Evolutionary conservation across 768 basidiomycete species (phyloP).

Genomic region (Cystobasidium onofrii): DNA sequence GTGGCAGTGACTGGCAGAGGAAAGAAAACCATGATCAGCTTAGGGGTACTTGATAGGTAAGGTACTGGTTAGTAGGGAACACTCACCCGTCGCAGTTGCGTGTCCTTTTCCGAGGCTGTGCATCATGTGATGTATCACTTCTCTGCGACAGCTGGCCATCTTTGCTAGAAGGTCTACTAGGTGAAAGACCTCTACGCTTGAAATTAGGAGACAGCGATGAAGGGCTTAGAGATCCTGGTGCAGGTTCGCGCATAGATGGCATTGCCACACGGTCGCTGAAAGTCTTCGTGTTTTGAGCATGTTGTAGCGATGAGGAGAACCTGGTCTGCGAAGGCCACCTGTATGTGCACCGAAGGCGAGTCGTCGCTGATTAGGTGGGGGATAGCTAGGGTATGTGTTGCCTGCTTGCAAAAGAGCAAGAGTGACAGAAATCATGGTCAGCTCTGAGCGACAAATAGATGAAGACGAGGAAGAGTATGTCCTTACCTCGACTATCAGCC

Average conservation of each 20-base stretch:
- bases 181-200: not conserved
- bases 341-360: no score
- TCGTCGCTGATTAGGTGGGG: no score
- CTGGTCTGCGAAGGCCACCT: no score
- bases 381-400: no score
- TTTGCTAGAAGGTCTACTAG: not conserved
- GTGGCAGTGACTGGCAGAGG: constrained; percentile 5
- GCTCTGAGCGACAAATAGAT: no score
- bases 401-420: no score
- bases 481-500: no score
- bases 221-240: not conserved
- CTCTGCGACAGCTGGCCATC: not conserved
- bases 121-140: not conserved
- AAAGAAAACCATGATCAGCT: not conserved
- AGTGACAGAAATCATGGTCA: no score
- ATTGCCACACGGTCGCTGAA: no score
- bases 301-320: no score
- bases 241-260: not conserved
- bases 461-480: no score
- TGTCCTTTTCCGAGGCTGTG: not conserved
- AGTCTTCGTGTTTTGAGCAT: no score
- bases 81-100: constrained; percentile 11
- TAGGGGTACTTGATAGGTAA: not conserved
- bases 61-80: not conserved
- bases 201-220: not conserved